phyloP scores from a whole-genome alignment of 305 asterid species.

The Ajuga reptans region DNA sequence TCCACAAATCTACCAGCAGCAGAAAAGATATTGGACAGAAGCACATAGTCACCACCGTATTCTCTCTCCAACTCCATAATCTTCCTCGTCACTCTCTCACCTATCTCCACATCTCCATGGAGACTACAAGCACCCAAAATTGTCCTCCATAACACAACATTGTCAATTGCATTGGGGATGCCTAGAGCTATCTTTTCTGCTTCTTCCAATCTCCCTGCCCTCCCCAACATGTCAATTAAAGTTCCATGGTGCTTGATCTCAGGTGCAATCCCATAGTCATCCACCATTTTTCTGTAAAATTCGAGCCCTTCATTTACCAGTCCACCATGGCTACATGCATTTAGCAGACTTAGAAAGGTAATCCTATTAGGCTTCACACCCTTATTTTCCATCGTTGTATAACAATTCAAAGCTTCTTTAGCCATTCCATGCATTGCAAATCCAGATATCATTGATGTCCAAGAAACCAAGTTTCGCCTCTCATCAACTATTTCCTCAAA shows the following conservation, averaged over 20 bases:
- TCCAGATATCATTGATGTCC: slow-evolving; percentile 71
- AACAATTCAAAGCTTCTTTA: slow-evolving; percentile 46
- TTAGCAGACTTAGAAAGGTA: slow-evolving; percentile 58
- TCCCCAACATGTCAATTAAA: slow-evolving; percentile 67
- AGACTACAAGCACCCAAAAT: slow-evolving; percentile 73
- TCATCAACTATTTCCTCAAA: slow-evolving; percentile 43
- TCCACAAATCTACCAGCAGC: slow-evolving; percentile 59
- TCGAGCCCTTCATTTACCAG: slow-evolving; percentile 62
- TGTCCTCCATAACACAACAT: slow-evolving; percentile 76
- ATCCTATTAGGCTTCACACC: slow-evolving; percentile 49
- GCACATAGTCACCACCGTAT: slow-evolving; percentile 78
- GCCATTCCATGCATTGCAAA: slow-evolving; percentile 78
- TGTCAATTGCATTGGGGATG: slow-evolving; percentile 36
- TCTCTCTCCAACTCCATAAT: slow-evolving; percentile 55
- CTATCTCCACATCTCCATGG: slow-evolving; percentile 62
- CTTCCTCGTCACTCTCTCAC: slow-evolving; percentile 50
- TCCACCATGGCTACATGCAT: slow-evolving; percentile 78
- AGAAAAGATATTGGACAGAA: slow-evolving; percentile 61
- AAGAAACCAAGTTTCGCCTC: slow-evolving; percentile 54
- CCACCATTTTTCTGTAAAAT: slow-evolving; percentile 52
- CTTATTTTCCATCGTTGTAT: slow-evolving; percentile 36
- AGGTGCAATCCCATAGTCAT: slow-evolving; percentile 36
- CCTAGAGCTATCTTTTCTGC: slow-evolving; percentile 61
- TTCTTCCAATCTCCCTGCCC: slow-evolving; percentile 80
- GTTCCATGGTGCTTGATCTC: slow-evolving; percentile 61